Evolutionary conservation across 192 early-diverging fungal species (phyloP), one percentile per base, ranked within the genome.

Genomic region (Globomyces pollinis-pini): DNA sequence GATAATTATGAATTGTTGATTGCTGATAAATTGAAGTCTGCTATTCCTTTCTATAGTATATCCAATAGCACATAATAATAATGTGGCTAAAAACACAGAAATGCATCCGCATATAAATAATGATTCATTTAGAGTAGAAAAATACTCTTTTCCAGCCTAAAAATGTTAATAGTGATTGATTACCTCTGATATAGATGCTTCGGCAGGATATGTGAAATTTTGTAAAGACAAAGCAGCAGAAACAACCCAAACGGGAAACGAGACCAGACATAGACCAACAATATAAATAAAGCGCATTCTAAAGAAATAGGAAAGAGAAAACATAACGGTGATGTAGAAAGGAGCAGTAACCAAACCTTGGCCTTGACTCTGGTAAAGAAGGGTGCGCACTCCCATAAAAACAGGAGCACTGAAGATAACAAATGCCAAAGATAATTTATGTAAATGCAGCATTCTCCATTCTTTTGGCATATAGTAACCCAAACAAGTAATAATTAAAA

Each of bases 11-110:
- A 74, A 75, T 18, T 70, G 41, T 29, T 73, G 66, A 53, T 79
- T 67, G 26, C 64, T 68, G 9, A 79, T 51, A 52, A 72, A 79
- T 62, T 79, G 77, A 11, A 70, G 60, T 35, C 77, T 64, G 13
- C 64, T 30, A 31, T 63, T 64, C 15, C 73, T 63, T 47, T 79
- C 77, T 11, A 65, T 30, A 59, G 68, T 71, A 50, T 76, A 79
- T 26, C 73, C 61, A 16, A 79, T 65, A 30, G 44, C 68, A 45
- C 57, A 63, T 9, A 72, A 63, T 31, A 76, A 71, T 18, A 68
- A 13, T 18, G 59, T 41, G 5, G 69, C 77, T 23, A 79, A 38
- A 7, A 59, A 32, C 5, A 79, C 50, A 15, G 69, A 69, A 12
- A 73, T 50, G n/a, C 58, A 20, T 12, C 34, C 28, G 67, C 55